Base-by-base conservation (phyloP, 345 rosid species). In the Ailanthus altissimus region DNA sequence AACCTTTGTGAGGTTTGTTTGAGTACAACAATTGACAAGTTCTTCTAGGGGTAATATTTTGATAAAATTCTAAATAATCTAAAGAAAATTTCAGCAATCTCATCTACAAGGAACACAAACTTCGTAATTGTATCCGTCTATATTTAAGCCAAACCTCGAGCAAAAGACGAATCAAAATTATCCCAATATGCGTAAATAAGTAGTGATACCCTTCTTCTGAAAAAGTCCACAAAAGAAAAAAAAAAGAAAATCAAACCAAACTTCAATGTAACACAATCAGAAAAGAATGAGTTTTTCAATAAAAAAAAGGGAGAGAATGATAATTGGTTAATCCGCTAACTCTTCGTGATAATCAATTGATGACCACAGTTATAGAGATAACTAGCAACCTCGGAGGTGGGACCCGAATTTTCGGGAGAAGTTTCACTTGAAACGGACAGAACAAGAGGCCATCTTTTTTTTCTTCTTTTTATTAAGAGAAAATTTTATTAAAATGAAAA, bases 381-480 rank as follows among this genome's bases (percentile, higher is more conserved):
- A 14, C 9, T 15, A 47, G 13, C 14, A 20, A 63, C 57, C 49
- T 61, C 63, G 51, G 78, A 26, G 58, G n/a, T 49, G 51, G 75
- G 66, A 16, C 18, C 75, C 42, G 40, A 72, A 23, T n/a, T 57
- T 25, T 56, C 51, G 36, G 84, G 62, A 71, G 84, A 77, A 75
- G 81, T 69, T 65, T 72, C 72, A 70, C 54, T 66, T 62, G 15
- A 65, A 43, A 72, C 65, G 70, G 61, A 15, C 79, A n/a, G 42
- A 8, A 81, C 36, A 18, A 76, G 76, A 26, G 91, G 93, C 98
- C 98, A 92, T 85, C 97, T n/a, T n/a, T n/a, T n/a, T n/a, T n/a
- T n/a, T n/a, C n/a, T n/a, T n/a, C n/a, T n/a, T n/a, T n/a, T n/a
- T n/a, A n/a, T n/a, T n/a, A n/a, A n/a, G n/a, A n/a, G n/a, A n/a